Base-by-base conservation (phyloP, 2,329 filamentous ascomycete genomes). In the Fusarium neocosmosporiellum region DNA sequence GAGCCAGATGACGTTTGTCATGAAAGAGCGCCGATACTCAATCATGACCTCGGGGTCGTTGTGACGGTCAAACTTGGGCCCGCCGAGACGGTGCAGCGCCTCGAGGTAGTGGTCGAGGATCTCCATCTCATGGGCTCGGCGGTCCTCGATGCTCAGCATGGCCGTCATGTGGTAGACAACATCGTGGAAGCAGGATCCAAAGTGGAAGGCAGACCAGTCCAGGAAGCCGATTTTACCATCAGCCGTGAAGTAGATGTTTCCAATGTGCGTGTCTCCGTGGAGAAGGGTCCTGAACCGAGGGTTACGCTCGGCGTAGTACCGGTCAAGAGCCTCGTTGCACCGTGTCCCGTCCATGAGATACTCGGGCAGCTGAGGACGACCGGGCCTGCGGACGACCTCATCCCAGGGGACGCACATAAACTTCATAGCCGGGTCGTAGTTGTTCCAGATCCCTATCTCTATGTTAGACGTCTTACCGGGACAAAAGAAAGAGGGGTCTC, bases 261-360 rank as follows among this genome's bases (percentile, higher is more conserved):
- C 83, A 14, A 84, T 78, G 65, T 85, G 84, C 13, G 83, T 79
- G 59, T 86, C 84, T 13, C 83, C 84, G 61, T 86, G 84, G 14
- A 85, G 68, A 4, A 85, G 72, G n/a, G 80, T 83, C 16, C 80
- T 79, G 66, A 84, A 84, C 7, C 77, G 72, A 0, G 81, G 81
- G 69, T 83, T 84, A 18, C 81, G 80, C 66, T 77, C 72, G 5
- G 77, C 77, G 63, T 78, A 83, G 71, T 83, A 81, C n/a, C 77
- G 78, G 36, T 82, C 79, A 59, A 84, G 67, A 6, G 81, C 83
- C 66, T 78, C 73, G 50, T 80, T 81, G 27, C 79, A 77, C 3
- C 80, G 80, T 27, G 75, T 68, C 4, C 80, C 80, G 39, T 83
- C 79, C 78, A 81, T 80, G 1, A 84, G 74, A 66, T 82, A 79